A percentile compares a stretch with the other conserved stretches of the same genome.
Conservation (phyloP, 768 basidiomycete genomes). For the Phaffia tasmanica region DNA sequence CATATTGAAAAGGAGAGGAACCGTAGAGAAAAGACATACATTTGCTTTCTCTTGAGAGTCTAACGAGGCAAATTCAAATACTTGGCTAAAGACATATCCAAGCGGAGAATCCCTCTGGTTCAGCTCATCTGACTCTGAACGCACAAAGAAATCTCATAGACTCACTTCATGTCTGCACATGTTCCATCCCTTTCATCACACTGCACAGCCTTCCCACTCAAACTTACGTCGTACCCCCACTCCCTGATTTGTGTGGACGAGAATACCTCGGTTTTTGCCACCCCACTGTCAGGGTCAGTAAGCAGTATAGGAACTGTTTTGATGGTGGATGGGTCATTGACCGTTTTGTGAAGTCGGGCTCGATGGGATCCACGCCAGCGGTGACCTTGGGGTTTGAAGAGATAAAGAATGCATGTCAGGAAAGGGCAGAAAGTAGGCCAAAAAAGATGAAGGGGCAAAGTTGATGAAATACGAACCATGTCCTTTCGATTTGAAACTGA, state of each 20-base stretch:
- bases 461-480: no score
- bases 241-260: slow-evolving; percentile 4
- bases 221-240: slow-evolving; percentile 21
- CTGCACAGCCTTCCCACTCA: slow-evolving; percentile 16
- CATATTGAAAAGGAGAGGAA: neutral
- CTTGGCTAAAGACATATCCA: neutral
- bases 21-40: neutral
- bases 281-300: slow-evolving; percentile 4
- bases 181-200: slow-evolving; percentile 22
- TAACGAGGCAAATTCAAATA: slow-evolving; percentile 1
- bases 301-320: slow-evolving; percentile 16
- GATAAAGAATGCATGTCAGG: neutral
- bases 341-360: slow-evolving; percentile 14
- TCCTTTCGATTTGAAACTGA: neutral
- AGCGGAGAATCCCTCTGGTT: neutral
- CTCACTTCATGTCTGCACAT: slow-evolving; percentile 20
- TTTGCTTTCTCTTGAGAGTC: neutral
- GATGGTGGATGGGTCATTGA: neutral
- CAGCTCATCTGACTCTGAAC: neutral
- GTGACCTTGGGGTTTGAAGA: slow-evolving; percentile 13
- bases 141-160: neutral
- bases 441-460: no score
- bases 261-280: neutral
- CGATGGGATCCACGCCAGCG: slow-evolving; percentile 22
- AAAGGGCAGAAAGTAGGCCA: neutral